Evolutionary conservation across 1,284 basidiomycete genomes (phyloP), one percentile per base, ranked within the genome.

Genomic region (Cryptococcus wingfieldii): DNA sequence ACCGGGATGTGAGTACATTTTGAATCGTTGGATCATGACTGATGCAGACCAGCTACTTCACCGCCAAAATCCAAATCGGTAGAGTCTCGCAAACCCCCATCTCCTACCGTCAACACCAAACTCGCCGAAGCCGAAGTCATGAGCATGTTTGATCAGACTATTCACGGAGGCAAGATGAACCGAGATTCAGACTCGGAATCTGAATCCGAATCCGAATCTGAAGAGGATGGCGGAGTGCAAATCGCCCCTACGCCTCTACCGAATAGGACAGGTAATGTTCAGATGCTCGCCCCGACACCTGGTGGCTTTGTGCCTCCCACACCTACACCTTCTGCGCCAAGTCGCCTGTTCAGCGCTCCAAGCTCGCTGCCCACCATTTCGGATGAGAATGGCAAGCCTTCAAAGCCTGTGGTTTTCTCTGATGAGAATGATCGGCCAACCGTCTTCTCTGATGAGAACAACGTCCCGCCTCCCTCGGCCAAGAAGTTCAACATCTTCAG

Each of bases 71-170:
- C 75, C 3, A 67, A 69, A 49, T 49, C 54, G 53, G 56, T 60
- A 37, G 56, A 60, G 37, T 59, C 61, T 50, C 62, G 60, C 44
- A 51, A 54, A 19, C 55, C 84, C 64, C 83, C 85, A 8, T 85
- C 87, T 0, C 85, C 88, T 5, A 91, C 89, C 0, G 85, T 90
- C 60, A 89, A 89, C 69, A 91, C 89, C 45, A 92, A 91, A 73
- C 89, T 90, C 61, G 93, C 93, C 3, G 80, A 94, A 51, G 88
- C 84, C n/a, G 92, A 95, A 71, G 90, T 96, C 39, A 90, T 90
- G 78, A 87, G 86, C 55, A 89, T 96, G 85, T 94, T 91, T 73
- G 94, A 95, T 72, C 76, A 86, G 77, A 90, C 88, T 0, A 82
- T 83, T 48, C 72, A 72, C 43, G 74, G 69, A 14, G 71, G 70